phyloP scores from a whole-genome alignment of 257 asterid genomes.

The Avicennia marina region DNA sequence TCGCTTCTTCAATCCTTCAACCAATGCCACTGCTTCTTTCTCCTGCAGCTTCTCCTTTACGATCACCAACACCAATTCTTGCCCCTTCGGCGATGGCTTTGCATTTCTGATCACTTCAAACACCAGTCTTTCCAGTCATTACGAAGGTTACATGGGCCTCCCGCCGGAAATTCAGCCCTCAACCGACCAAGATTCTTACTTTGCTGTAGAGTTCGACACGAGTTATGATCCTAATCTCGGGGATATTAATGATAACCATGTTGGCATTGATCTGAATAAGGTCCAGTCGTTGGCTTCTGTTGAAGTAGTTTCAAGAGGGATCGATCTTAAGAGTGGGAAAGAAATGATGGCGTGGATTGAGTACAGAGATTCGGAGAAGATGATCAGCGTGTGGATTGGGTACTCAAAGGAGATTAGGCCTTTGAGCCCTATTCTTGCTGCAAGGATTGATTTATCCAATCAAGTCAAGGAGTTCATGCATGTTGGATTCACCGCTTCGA shows the following conservation, averaged over 20 bases:
- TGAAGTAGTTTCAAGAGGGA: conserved; percentile 29
- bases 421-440: conserved; percentile 40
- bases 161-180: conserved; percentile 20
- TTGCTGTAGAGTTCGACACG: conserved; percentile 67
- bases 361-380: conserved; percentile 43
- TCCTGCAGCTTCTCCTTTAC: conserved; percentile 61
- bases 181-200: conserved; percentile 30
- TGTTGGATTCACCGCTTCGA: conserved; percentile 71
- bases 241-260: conserved; percentile 48
- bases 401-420: conserved; percentile 38
- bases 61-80: conserved; percentile 31
- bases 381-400: conserved; percentile 57
- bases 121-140: conserved; percentile 25
- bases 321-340: conserved; percentile 48
- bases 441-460: conserved; percentile 43
- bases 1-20: conserved; percentile 49
- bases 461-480: conserved; percentile 63
- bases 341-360: conserved; percentile 60
- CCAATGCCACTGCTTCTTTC: conserved; percentile 59
- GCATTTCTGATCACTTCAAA: conserved; percentile 56
- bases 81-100: conserved; percentile 73
- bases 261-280: conserved; percentile 46
- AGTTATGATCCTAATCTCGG: conserved; percentile 34
- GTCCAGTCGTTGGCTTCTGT: conserved; percentile 43
- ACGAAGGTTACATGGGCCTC: conserved; percentile 63